Conservation (phyloP, 305 asterid genomes). For the Solanum hybrid region DNA sequence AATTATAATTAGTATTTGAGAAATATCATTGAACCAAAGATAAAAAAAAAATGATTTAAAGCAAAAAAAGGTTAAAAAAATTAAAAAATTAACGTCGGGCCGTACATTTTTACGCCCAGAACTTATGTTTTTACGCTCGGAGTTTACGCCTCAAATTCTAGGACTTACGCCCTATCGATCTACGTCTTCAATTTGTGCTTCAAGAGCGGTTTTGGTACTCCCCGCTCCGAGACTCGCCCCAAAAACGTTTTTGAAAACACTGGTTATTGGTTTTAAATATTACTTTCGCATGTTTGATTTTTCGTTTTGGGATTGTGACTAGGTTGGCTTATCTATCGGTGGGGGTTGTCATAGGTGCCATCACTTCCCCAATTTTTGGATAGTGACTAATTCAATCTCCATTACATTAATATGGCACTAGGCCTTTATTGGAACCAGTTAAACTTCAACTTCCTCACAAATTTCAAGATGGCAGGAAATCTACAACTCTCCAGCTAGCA, state of each 20-base stretch:
- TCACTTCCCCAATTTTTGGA: neutral
- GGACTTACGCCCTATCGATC: neutral
- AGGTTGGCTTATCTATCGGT: neutral
- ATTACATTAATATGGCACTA: neutral
- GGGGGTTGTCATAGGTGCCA: neutral
- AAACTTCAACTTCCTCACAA: neutral
- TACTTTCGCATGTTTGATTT: neutral
- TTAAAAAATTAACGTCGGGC: neutral
- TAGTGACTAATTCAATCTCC: neutral
- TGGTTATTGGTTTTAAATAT: neutral
- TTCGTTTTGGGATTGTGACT: neutral
- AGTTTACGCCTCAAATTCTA: neutral
- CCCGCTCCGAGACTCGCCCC: neutral
- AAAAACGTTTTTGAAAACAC: neutral
- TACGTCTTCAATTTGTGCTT: neutral
- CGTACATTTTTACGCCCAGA: neutral
- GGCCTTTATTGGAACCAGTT: neutral
- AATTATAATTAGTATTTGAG: neutral
- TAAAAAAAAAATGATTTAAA: neutral
- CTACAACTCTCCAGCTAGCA: neutral
- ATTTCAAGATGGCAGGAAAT: neutral
- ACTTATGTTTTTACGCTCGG: neutral
- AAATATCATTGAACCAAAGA: neutral
- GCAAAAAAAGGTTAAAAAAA: neutral
- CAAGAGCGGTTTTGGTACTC: neutral